Conservation (phyloP, 192 early-diverging fungal species). For the Backusella psychrophila region DNA sequence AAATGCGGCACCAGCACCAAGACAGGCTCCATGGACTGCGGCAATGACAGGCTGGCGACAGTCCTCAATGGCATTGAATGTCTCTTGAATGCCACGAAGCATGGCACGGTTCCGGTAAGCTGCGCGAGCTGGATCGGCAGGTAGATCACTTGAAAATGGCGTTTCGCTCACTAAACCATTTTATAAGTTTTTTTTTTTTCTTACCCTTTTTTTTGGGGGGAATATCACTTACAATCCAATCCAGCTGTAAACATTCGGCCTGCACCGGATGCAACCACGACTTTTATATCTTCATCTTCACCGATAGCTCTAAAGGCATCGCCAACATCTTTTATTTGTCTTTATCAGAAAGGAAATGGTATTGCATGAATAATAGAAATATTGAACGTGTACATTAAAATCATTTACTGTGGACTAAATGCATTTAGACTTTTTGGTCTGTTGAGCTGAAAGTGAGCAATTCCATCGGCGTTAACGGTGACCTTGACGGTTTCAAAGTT, state of each 20-base stretch:
- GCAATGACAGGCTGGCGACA: conserved; percentile 89
- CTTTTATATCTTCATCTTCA: conserved; percentile 66
- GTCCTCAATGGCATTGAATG: conserved; percentile 77
- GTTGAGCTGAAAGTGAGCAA: conserved; percentile 83
- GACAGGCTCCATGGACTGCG: conserved; percentile 78
- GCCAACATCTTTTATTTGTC: conserved; percentile 66
- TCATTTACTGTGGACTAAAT: conserved; percentile 59
- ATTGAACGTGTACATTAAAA: too few species aligned
- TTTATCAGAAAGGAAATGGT: conserved; percentile 7
- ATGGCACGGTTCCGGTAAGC: not conserved
- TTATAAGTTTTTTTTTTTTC: too few species aligned
- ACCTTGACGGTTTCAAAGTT: conserved; percentile 57
- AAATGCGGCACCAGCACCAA: conserved; percentile 86
- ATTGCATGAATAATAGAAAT: not conserved
- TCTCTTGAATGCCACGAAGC: conserved; percentile 50
- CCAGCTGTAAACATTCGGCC: conserved; percentile 86
- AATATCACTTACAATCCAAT: conserved; percentile 65
- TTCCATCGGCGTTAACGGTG: conserved; percentile 49
- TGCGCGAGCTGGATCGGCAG: not conserved
- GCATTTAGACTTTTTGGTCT: conserved; percentile 82
- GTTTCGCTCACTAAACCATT: not conserved
- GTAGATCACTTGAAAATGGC: not conserved
- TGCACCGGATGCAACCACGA: conserved; percentile 74
- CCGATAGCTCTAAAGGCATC: conserved; percentile 58
- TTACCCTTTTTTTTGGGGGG: too few species aligned